Base-by-base conservation (phyloP, 805 yeast species). In the Ogataea trehaloabstinens region DNA sequence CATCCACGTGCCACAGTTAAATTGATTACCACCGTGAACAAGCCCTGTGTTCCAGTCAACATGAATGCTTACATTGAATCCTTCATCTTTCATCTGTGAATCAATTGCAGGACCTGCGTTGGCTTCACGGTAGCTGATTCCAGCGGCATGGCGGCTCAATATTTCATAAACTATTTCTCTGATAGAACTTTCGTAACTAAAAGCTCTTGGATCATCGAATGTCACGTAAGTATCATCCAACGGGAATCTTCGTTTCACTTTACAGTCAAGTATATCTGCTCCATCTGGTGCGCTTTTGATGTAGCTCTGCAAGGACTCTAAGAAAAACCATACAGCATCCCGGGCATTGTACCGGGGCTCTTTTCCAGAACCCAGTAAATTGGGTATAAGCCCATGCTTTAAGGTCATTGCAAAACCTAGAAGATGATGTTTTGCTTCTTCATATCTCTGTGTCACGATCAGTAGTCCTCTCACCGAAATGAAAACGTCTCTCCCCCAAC, bases 1-100 rank as follows among this genome's bases (percentile, higher is more conserved):
- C 96, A 90, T 91, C 99, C 99, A 91, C 0, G 99, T 93, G 17
- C 99, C 99, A 67, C 99, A 91, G 58, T 91, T 91, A 60, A 66
- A 78, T 61, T 85, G 95, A 34, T 86, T 85, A 2, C 99, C 98
- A 32, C 98, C 99, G 60, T 79, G 84, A 4, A 90, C 68, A 21
- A 93, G 66, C 1, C 99, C 99, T 10, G 85, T 89, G 0, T 67
- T 54, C 97, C 97, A 91, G 59, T 91, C 97, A 31, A 90, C 88
- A 41, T 64, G 53, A 2, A 90, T 74, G 46, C 77, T 74, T 31
- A 91, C 90, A 58, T 91, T 84, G 68, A 91, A 91, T 0, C 99
- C 99, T 54, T 85, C 87, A 57, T 82, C 89, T 37, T 68, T 80
- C 98, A 91, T 91, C 56, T 91, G 97, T 24, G 88, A 78, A 58